phyloP scores from a whole-genome alignment of 495 filamentous ascomycete species.

The Penicillium cinerascens region DNA sequence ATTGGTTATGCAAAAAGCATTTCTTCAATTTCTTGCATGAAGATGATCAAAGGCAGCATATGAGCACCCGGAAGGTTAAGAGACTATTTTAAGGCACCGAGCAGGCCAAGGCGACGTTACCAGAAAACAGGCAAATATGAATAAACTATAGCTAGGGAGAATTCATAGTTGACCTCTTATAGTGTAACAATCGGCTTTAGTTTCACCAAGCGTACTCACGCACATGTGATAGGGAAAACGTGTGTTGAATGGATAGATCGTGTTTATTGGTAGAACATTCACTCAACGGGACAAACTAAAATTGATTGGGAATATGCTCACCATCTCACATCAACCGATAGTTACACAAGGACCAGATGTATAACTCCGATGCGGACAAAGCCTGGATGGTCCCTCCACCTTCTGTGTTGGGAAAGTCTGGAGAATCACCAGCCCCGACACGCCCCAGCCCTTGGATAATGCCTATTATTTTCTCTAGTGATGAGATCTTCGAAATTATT shows the following conservation, averaged over 20 bases:
- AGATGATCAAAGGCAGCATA: no score
- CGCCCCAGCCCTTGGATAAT: not conserved
- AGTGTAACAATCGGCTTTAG: no score
- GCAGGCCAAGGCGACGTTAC: no score
- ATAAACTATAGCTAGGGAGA: no score
- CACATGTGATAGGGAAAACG: not conserved
- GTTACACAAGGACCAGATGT: not conserved
- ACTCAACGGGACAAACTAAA: not conserved
- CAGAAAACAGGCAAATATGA: no score
- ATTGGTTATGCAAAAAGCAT: no score
- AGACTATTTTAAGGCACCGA: no score
- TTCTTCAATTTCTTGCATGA: no score
- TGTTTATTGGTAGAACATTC: not conserved
- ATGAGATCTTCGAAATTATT: not conserved
- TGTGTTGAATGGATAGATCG: not conserved
- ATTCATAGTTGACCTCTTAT: no score
- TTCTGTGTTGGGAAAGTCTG: not conserved
- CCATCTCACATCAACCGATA: not conserved
- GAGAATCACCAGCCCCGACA: not conserved
- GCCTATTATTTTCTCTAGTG: not conserved
- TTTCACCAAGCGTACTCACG: not conserved
- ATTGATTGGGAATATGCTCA: not conserved
- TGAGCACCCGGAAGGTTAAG: no score
- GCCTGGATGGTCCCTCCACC: not conserved
- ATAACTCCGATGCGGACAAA: not conserved